A percentile compares a stretch with the other conserved stretches of the same genome.
phyloP scores from a whole-genome alignment of 2,329 filamentous ascomycete genomes.

The Endothia cerciana region DNA sequence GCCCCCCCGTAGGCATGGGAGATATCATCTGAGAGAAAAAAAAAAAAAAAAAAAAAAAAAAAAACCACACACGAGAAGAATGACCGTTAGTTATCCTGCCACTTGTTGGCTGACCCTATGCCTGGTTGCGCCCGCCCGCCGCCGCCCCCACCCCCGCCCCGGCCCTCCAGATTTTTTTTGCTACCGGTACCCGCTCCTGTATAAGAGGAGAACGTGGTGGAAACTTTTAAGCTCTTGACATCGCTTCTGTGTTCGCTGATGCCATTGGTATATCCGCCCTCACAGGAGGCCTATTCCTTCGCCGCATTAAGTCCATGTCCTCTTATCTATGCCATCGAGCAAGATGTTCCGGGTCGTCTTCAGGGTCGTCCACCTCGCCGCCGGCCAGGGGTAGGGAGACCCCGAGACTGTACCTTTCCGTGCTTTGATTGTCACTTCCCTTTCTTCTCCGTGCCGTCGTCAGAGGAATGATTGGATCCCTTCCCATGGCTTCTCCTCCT shows the following conservation, averaged over 20 bases:
- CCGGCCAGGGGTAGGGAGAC: neutral
- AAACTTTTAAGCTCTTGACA: neutral
- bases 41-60: no score
- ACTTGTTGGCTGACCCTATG: no score
- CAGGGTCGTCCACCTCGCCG: neutral
- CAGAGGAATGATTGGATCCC: conserved; percentile 16
- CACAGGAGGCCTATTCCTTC: neutral
- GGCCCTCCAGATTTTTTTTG: neutral
- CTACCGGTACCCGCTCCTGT: neutral
- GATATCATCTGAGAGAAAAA: no score
- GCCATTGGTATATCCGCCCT: neutral
- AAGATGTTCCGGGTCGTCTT: neutral
- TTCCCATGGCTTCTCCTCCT: conserved; percentile 26
- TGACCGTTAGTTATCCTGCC: no score
- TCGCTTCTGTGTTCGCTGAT: neutral
- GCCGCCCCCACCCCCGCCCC: no score
- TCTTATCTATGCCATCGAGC: neutral
- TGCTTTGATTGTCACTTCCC: conserved; percentile 16
- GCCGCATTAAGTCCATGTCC: neutral
- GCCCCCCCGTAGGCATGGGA: no score
- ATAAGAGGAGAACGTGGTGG: neutral
- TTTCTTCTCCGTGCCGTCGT: conserved; percentile 11
- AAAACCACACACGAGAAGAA: no score
- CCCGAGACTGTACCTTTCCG: neutral
- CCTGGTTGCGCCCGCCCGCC: no score